Evolutionary conservation across 495 filamentous ascomycete species (phyloP).

Genomic region (Xylaria bambusicola): DNA sequence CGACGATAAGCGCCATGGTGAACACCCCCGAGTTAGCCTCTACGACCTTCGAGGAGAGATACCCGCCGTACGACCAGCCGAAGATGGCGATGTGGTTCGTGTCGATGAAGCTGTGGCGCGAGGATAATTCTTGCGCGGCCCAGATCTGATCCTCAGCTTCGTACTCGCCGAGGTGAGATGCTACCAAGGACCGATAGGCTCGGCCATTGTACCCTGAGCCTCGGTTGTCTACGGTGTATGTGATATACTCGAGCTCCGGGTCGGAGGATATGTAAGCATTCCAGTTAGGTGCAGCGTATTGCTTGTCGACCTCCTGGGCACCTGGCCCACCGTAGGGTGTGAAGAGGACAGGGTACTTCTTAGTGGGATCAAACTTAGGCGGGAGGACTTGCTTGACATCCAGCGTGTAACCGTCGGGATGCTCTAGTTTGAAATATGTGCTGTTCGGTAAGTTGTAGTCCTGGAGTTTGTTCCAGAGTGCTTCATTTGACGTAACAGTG

Average conservation of each 20-base stretch:
- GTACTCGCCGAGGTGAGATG: conserved; percentile 51
- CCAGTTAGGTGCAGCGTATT: conserved; percentile 46
- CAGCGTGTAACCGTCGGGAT: conserved; percentile 50
- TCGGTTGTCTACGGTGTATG: conserved; percentile 58
- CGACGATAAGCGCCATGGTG: conserved; percentile 53
- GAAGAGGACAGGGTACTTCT: conserved; percentile 60
- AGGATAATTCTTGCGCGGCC: conserved; percentile 50
- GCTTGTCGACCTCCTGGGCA: conserved; percentile 52
- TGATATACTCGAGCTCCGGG: conserved; percentile 59
- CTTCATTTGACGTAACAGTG: conserved; percentile 53
- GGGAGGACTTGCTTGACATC: conserved; percentile 53
- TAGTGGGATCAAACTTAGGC: conserved; percentile 48
- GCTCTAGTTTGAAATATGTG: conserved; percentile 48
- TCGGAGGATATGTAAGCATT: conserved; percentile 57
- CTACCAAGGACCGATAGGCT: conserved; percentile 49
- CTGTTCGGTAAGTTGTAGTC: conserved; percentile 54
- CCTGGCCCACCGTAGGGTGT: conserved; percentile 59
- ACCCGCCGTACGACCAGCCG: conserved; percentile 64
- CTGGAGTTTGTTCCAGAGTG: conserved; percentile 44
- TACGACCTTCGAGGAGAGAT: conserved; percentile 57
- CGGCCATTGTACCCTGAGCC: conserved; percentile 59
- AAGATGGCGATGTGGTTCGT: conserved; percentile 54
- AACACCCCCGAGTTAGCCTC: conserved; percentile 55
- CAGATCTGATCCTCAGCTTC: conserved; percentile 60
- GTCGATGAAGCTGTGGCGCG: conserved; percentile 49